A percentile compares a stretch with the other conserved stretches of the same genome.
Conservation (phyloP, 805 yeast species). For the Candida gorgasii region DNA sequence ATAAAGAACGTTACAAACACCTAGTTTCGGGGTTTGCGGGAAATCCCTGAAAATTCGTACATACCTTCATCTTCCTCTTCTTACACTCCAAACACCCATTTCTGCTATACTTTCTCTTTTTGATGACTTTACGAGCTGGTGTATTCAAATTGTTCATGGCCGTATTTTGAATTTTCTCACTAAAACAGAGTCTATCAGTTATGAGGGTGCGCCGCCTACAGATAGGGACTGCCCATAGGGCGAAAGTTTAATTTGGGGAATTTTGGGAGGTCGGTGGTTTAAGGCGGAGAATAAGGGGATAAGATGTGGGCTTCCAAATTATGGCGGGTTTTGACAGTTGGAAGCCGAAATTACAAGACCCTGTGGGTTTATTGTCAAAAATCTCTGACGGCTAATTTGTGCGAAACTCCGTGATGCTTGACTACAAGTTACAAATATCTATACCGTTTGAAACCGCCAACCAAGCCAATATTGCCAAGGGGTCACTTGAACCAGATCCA, state of each 20-base stretch:
- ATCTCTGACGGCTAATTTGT: too few relatives aligned
- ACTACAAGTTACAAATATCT: slow-evolving; percentile 32
- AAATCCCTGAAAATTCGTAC: slow-evolving; percentile 3
- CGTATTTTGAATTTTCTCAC: slow-evolving; percentile 3
- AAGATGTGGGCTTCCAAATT: too few relatives aligned
- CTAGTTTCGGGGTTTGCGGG: neutral
- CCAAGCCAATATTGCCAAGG: slow-evolving; percentile 66
- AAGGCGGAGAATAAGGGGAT: neutral
- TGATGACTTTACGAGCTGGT: slow-evolving; percentile 9
- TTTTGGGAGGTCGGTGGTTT: neutral
- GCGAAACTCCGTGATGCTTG: slow-evolving; percentile 4
- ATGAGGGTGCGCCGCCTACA: slow-evolving; percentile 4
- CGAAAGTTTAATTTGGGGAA: too few relatives aligned
- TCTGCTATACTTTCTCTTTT: slow-evolving; percentile 18
- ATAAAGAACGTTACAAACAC: too few relatives aligned
- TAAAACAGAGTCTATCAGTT: neutral
- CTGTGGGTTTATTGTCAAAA: neutral
- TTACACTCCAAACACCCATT: slow-evolving; percentile 19
- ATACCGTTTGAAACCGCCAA: slow-evolving; percentile 62
- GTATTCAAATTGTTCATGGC: slow-evolving; percentile 1
- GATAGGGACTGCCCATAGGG: too few relatives aligned
- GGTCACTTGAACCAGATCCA: slow-evolving; percentile 75
- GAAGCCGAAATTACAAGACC: neutral
- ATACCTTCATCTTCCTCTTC: slow-evolving; percentile 18
- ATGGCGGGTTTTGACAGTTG: neutral